phyloP scores from a whole-genome alignment of 108 stramenopile species.

The Nannochloropsis granulata region DNA sequence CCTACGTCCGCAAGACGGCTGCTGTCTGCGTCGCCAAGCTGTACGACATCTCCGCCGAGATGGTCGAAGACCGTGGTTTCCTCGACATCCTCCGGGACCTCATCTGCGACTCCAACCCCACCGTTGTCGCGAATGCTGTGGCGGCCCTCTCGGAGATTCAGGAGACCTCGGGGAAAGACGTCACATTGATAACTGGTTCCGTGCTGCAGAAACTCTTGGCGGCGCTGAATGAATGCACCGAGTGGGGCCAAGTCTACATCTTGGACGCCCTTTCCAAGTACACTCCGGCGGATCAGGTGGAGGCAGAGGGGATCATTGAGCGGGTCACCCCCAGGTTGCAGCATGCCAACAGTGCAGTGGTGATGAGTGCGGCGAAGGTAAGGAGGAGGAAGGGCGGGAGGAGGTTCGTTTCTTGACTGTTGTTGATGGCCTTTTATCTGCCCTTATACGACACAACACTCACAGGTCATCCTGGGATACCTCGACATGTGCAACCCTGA shows the following conservation, averaged over 20 bases:
- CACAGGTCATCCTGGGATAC: constrained; percentile 70
- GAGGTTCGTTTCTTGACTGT: too few species aligned
- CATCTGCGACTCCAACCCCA: constrained; percentile 87
- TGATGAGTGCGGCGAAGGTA: constrained; percentile 91
- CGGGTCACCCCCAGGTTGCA: constrained; percentile 93
- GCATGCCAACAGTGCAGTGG: constrained; percentile 97
- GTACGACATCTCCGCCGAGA: constrained; percentile 89
- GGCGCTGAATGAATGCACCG: constrained; percentile 97
- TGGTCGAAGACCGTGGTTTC: constrained; percentile 93
- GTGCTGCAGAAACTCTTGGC: constrained; percentile 92
- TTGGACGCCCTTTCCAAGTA: constrained; percentile 92
- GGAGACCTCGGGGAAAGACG: constrained; percentile 78
- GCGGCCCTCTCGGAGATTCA: constrained; percentile 95
- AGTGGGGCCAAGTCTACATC: constrained; percentile 83
- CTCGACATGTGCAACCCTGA: constrained; percentile 60
- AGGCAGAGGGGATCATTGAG: constrained; percentile 88
- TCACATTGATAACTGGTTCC: constrained; percentile 76
- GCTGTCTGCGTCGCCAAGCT: constrained; percentile 99
- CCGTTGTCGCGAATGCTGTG: constrained; percentile 94
- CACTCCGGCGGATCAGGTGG: constrained; percentile 26
- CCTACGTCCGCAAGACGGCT: constrained; percentile 94
- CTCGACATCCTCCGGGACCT: constrained; percentile 83
- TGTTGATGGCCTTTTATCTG: neutral
- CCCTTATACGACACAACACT: neutral
- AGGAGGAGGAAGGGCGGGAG: too few species aligned